Conservation (phyloP, 169 alveolate genomes). For the Plasmodium vinckei region DNA sequence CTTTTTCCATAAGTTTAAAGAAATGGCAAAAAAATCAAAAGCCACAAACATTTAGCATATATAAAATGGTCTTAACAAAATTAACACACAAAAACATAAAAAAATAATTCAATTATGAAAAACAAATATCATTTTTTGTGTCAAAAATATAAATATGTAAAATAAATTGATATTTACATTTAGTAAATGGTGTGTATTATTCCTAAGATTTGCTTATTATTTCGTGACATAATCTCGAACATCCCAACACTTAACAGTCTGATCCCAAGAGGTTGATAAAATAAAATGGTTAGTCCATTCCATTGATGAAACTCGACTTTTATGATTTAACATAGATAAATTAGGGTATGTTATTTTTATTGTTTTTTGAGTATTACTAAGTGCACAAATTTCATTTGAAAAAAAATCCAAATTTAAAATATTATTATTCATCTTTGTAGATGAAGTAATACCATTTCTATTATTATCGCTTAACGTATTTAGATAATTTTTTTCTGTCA, state of each 20-base stretch:
- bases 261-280: conserved; percentile 66
- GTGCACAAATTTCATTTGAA: background rate
- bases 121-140: no score
- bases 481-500: conserved; percentile 7
- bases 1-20: no score
- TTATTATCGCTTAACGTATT: conserved; percentile 1
- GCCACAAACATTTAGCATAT: no score
- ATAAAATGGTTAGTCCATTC: conserved; percentile 41
- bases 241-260: conserved; percentile 65
- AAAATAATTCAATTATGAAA: no score
- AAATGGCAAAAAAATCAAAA: no score
- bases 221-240: background rate
- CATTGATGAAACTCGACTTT: conserved; percentile 58
- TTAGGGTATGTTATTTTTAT: conserved; percentile 21
- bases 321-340: conserved; percentile 54
- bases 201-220: background rate
- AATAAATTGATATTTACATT: no score
- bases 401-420: background rate
- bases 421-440: background rate
- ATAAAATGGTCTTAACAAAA: no score
- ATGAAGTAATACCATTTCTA: background rate
- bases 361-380: conserved; percentile 1
- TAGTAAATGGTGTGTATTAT: no score
- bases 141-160: no score
- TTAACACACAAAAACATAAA: no score